These are phyloP conservation scores for Mycena maculata DNA, from an alignment of 768 basidiomycete species.

Conservation along the genomic window DNA sequence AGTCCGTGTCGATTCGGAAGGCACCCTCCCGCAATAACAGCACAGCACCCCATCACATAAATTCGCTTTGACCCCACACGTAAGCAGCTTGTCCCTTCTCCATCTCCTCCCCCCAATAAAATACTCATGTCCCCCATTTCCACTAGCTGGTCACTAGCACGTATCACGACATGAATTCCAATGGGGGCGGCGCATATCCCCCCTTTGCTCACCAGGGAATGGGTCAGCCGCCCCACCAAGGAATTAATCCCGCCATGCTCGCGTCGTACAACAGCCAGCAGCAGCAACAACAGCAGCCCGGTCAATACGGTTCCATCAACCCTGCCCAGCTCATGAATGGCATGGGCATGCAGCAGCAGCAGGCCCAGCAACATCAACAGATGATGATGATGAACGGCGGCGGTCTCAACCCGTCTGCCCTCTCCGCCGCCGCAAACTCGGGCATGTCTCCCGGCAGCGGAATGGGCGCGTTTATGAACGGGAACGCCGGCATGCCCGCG, in stretches of 20 bases:
- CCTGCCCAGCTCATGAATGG: slow-evolving; percentile 31
- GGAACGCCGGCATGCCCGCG: neutral
- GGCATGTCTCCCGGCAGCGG: slow-evolving; percentile 14
- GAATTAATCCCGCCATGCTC: slow-evolving; percentile 36
- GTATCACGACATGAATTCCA: slow-evolving; percentile 22
- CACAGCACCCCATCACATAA: slow-evolving; percentile 18
- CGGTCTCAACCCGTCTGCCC: slow-evolving; percentile 21
- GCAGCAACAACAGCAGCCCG: slow-evolving; percentile 16
- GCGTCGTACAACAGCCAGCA: slow-evolving; percentile 24
- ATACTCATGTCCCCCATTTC: slow-evolving; percentile 6
- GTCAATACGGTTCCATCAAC: slow-evolving; percentile 22
- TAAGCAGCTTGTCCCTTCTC: slow-evolving; percentile 1
- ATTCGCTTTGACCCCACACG: slow-evolving; percentile 25
- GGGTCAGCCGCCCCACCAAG: slow-evolving; percentile 22
- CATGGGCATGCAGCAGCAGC: slow-evolving; percentile 31
- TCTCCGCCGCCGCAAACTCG: slow-evolving; percentile 24
- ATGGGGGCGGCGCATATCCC: slow-evolving; percentile 21
- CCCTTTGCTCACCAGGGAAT: slow-evolving; percentile 11
- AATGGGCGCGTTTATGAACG: slow-evolving; percentile 18
- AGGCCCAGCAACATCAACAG: slow-evolving; percentile 20
- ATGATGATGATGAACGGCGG: slow-evolving; percentile 31
- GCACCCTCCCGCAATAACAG: slow-evolving; percentile 13
- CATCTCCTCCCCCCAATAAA: neutral
- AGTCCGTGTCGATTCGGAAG: slow-evolving; percentile 23
- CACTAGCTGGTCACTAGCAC: neutral